Evolutionary conservation across 1,284 basidiomycete genomes (phyloP).

Genomic region (Schizophyllum commune): DNA sequence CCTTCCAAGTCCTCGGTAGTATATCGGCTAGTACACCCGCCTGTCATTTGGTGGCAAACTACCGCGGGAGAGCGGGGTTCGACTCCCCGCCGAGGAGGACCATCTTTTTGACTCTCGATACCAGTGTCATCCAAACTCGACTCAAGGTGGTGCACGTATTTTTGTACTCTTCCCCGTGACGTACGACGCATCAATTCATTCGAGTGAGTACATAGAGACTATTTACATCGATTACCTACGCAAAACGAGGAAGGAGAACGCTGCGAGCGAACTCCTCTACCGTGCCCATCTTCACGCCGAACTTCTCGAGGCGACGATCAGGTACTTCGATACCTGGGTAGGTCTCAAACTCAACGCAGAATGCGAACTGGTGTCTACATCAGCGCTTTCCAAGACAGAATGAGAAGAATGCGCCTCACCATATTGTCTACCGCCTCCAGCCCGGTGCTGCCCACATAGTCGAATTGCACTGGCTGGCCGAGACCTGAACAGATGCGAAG

Average conservation of each 20-base stretch:
- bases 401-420: background rate
- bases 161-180: too few species aligned
- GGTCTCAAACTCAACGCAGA: conserved; percentile 1
- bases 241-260: background rate
- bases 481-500: conserved; percentile 1
- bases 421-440: conserved; percentile 8
- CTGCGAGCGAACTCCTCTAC: conserved; percentile 2
- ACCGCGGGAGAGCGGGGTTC: too few species aligned
- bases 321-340: conserved; percentile 2
- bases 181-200: too few species aligned
- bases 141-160: too few species aligned
- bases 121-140: too few species aligned
- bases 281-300: conserved; percentile 6
- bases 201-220: too few species aligned
- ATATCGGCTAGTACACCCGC: too few species aligned
- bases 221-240: too few species aligned
- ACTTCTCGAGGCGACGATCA: conserved; percentile 5
- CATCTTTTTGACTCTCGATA: too few species aligned
- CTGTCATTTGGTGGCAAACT: too few species aligned
- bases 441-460: conserved; percentile 1
- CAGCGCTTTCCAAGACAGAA: background rate
- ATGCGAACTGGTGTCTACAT: background rate
- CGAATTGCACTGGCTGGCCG: conserved; percentile 4
- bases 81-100: too few species aligned
- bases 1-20: too few species aligned